phyloP scores from a whole-genome alignment of 768 basidiomycete species.

The Rhizopogon salebrosus region DNA sequence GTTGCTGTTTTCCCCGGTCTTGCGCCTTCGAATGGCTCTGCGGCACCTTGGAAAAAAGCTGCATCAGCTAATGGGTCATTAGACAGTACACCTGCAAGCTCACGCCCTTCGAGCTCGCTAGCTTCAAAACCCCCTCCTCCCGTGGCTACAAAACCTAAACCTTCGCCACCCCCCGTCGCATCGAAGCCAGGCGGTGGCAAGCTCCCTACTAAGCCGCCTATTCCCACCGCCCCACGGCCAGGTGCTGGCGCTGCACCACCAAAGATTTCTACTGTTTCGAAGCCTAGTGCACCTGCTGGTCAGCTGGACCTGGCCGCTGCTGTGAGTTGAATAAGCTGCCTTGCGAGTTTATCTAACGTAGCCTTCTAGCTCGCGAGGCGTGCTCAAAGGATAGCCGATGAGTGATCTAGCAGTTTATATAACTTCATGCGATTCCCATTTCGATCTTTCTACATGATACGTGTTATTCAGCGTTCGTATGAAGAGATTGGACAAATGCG shows the following conservation, averaged over 20 bases:
- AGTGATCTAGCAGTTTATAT: conserved; percentile 23
- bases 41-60: conserved; percentile 70
- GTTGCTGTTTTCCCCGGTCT: conserved; percentile 81
- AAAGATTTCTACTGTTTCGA: conserved; percentile 33
- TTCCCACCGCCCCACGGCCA: conserved; percentile 55
- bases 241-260: conserved; percentile 33
- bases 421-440: not conserved
- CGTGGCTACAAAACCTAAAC: conserved; percentile 61
- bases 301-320: conserved; percentile 83
- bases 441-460: not conserved
- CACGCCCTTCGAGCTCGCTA: conserved; percentile 47
- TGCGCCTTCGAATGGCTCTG: conserved; percentile 59
- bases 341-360: not conserved
- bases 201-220: conserved; percentile 52
- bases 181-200: conserved; percentile 49
- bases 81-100: conserved; percentile 37
- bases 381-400: conserved; percentile 58
- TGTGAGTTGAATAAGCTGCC: conserved; percentile 37
- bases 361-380: conserved; percentile 65
- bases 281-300: conserved; percentile 41
- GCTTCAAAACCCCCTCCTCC: conserved; percentile 54
- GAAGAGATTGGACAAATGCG: conserved; percentile 13
- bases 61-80: conserved; percentile 27
- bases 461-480: not conserved
- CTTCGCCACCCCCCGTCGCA: conserved; percentile 49